phyloP scores from a whole-genome alignment of 1,284 basidiomycete genomes.

The Ganoderma resinaceum region DNA sequence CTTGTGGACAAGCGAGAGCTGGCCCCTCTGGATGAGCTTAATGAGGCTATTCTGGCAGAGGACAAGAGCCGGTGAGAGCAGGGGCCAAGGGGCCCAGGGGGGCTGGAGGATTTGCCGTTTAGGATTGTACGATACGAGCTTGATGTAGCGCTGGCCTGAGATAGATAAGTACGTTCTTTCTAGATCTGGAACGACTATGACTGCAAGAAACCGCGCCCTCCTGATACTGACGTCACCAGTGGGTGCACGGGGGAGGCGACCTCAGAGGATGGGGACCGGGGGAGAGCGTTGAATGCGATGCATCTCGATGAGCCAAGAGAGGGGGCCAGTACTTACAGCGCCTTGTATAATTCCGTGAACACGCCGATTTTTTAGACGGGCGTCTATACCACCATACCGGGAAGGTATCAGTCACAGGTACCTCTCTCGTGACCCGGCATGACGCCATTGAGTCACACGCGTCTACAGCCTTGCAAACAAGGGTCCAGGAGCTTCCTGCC shows the following conservation, averaged over 20 bases:
- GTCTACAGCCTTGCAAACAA: too few species aligned
- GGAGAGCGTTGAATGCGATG: background rate
- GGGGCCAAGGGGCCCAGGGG: too few species aligned
- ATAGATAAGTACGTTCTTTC: background rate
- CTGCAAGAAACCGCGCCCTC: background rate
- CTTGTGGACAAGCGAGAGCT: slow-evolving; percentile 98
- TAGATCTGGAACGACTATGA: background rate
- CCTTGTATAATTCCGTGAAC: too few species aligned
- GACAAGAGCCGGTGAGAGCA: slow-evolving; percentile 62
- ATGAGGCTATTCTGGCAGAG: slow-evolving; percentile 93
- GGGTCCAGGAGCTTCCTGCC: too few species aligned
- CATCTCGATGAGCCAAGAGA: background rate
- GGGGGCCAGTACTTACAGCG: too few species aligned
- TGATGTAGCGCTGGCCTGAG: slow-evolving; percentile 5
- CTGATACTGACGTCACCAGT: background rate
- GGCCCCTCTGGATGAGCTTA: slow-evolving; percentile 94
- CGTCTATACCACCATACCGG: too few species aligned
- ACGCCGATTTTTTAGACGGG: too few species aligned
- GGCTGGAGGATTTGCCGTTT: background rate
- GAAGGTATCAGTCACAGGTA: too few species aligned
- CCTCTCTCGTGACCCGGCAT: too few species aligned
- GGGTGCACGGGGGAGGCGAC: background rate
- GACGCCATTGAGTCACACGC: too few species aligned
- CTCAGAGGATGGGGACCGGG: background rate
- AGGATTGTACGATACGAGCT: slow-evolving; percentile 4